phyloP scores from a whole-genome alignment of 2,329 filamentous ascomycete species.

The Trichoderma oligosporum region DNA sequence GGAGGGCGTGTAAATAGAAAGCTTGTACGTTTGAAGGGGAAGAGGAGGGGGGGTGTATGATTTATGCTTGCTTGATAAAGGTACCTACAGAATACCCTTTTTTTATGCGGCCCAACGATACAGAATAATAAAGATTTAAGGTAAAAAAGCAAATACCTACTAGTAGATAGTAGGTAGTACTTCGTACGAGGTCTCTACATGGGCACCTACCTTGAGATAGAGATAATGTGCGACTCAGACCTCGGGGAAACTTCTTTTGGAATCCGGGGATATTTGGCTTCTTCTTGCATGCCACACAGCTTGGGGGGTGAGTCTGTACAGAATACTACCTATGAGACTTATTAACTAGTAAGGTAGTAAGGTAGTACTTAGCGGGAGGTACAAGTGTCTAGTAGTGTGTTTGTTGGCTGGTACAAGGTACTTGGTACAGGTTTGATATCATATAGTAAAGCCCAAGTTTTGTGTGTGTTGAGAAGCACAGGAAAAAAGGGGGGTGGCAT shows the following conservation, averaged over 20 bases:
- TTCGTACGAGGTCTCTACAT: too few relatives aligned
- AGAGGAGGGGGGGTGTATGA: neutral
- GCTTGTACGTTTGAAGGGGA: neutral
- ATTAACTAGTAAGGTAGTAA: too few relatives aligned
- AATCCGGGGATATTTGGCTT: conserved; percentile 18
- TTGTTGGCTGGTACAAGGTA: too few relatives aligned
- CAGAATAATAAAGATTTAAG: too few relatives aligned
- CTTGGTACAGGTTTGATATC: too few relatives aligned
- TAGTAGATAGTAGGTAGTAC: neutral
- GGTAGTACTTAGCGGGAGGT: too few relatives aligned
- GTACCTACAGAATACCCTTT: neutral
- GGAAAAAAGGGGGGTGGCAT: conserved; percentile 1
- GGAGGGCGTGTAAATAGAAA: conserved; percentile 11
- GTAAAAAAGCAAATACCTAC: neutral
- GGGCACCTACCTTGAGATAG: too few relatives aligned
- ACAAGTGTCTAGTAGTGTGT: too few relatives aligned
- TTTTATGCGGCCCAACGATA: neutral
- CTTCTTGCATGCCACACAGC: conserved; percentile 10
- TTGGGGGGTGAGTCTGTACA: neutral
- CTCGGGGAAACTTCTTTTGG: conserved; percentile 9
- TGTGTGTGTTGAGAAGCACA: neutral
- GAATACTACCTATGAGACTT: too few relatives aligned
- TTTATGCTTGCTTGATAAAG: neutral
- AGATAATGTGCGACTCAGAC: neutral
- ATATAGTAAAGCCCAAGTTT: too few relatives aligned